Conservation (phyloP, 106 monocot genomes). For the Dendrobium catenatum region DNA sequence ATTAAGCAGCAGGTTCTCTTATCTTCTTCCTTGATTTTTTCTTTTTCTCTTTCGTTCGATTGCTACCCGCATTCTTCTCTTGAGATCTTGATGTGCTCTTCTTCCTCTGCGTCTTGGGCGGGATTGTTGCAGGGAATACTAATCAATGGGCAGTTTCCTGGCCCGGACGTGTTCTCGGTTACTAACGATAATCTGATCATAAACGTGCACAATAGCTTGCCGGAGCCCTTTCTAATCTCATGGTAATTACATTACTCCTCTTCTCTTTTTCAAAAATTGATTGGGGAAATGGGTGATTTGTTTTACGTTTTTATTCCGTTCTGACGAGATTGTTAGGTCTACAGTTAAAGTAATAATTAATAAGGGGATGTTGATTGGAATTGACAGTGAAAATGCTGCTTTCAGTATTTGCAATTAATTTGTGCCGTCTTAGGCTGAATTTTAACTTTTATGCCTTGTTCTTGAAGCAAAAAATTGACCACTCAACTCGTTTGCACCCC, state of each 20-base stretch:
- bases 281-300: not conserved
- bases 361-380: not conserved
- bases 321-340: not conserved
- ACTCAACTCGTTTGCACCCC: too few species aligned
- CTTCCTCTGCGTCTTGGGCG: not conserved
- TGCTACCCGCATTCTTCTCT: not conserved
- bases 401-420: not conserved
- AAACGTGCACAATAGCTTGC: slow-evolving; percentile 65
- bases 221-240: slow-evolving; percentile 73
- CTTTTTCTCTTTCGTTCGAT: not conserved
- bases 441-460: not conserved
- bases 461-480: too few species aligned
- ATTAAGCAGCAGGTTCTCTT: slow-evolving; percentile 41
- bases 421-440: not conserved
- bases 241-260: slow-evolving; percentile 19
- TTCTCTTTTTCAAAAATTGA: not conserved
- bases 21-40: not conserved
- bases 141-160: slow-evolving; percentile 86
- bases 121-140: slow-evolving; percentile 49
- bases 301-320: not conserved
- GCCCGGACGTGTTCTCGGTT: slow-evolving; percentile 51
- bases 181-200: slow-evolving; percentile 82
- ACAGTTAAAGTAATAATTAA: not conserved
- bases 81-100: not conserved
- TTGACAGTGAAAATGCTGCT: not conserved